These are phyloP conservation scores for Neoboletus magnificus DNA, from an alignment of 768 basidiomycete species.

Conservation along the genomic window DNA sequence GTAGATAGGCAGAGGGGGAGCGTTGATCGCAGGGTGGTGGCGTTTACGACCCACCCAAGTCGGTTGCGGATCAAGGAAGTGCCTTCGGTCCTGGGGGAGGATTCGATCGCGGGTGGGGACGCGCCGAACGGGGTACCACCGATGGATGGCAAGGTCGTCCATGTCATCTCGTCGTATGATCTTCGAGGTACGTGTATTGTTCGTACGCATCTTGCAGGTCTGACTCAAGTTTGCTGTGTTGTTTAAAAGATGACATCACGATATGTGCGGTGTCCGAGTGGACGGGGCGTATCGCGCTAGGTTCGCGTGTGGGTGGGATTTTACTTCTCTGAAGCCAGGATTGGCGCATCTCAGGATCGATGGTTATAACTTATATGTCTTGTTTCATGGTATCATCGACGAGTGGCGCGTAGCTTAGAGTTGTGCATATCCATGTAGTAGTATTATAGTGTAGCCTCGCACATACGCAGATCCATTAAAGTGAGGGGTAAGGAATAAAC, in stretches of 20 bases:
- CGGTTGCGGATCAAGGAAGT: background rate
- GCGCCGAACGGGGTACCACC: background rate
- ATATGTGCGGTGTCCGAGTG: conserved; percentile 46
- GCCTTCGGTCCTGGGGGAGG: background rate
- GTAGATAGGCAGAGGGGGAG: conserved; percentile 16
- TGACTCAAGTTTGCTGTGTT: background rate
- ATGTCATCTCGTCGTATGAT: conserved; percentile 25
- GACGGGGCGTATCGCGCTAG: conserved; percentile 41
- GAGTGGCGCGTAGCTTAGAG: background rate
- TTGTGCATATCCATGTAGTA: background rate
- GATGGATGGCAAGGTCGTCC: conserved; percentile 14
- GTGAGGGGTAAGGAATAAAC: no score
- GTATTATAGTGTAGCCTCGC: background rate
- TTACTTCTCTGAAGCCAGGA: conserved; percentile 9
- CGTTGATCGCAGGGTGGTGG: conserved; percentile 17
- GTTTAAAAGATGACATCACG: conserved; percentile 40
- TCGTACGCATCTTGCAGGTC: background rate
- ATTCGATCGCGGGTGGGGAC: background rate
- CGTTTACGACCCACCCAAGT: conserved; percentile 18
- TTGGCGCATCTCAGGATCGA: background rate
- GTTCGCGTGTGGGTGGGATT: conserved; percentile 39
- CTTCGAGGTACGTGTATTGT: conserved; percentile 24
- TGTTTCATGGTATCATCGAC: background rate
- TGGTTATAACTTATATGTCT: background rate
- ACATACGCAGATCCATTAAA: no score